Evolutionary conservation across 1,284 basidiomycete genomes (phyloP).

Genomic region (Fomitopsis pinicola): DNA sequence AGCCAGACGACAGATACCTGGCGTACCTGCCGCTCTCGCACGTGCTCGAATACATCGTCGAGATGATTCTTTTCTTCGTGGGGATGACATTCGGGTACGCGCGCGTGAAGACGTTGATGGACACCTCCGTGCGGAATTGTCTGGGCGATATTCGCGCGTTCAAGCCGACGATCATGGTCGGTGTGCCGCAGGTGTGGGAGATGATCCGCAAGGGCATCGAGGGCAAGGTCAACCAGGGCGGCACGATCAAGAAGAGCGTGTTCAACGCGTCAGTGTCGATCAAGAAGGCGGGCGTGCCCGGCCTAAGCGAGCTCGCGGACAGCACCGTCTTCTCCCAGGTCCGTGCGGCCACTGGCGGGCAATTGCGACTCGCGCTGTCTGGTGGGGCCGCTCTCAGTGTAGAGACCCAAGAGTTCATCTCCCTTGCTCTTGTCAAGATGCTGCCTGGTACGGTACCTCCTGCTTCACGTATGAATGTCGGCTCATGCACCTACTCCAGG

Average conservation of each 20-base stretch:
- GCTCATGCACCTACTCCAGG: conserved; percentile 39
- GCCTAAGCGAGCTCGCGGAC: conserved; percentile 70
- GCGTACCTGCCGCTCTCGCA: conserved; percentile 94
- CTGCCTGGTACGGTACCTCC: conserved; percentile 62
- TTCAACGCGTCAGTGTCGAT: conserved; percentile 69
- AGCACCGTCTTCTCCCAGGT: conserved; percentile 73
- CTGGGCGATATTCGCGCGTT: conserved; percentile 85
- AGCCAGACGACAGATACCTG: conserved; percentile 68
- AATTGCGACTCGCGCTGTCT: conserved; percentile 73
- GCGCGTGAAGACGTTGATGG: conserved; percentile 94
- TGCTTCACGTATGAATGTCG: neutral
- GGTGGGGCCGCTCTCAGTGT: conserved; percentile 85
- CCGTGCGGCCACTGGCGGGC: conserved; percentile 82
- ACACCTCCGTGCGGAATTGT: conserved; percentile 86
- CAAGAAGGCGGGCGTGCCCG: conserved; percentile 68
- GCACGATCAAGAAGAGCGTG: conserved; percentile 65
- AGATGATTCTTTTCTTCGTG: conserved; percentile 57
- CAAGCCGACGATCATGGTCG: conserved; percentile 83
- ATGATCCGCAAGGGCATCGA: conserved; percentile 92
- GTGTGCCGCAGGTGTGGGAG: conserved; percentile 92
- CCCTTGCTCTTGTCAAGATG: conserved; percentile 73
- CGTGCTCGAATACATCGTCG: conserved; percentile 87
- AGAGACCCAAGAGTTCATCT: conserved; percentile 91
- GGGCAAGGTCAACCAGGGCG: conserved; percentile 67
- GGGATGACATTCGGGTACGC: conserved; percentile 86